Evolutionary conservation across 2,329 filamentous ascomycete species (phyloP), one percentile per base, ranked within the genome.

Genomic region (Epichloe sylvatica): DNA sequence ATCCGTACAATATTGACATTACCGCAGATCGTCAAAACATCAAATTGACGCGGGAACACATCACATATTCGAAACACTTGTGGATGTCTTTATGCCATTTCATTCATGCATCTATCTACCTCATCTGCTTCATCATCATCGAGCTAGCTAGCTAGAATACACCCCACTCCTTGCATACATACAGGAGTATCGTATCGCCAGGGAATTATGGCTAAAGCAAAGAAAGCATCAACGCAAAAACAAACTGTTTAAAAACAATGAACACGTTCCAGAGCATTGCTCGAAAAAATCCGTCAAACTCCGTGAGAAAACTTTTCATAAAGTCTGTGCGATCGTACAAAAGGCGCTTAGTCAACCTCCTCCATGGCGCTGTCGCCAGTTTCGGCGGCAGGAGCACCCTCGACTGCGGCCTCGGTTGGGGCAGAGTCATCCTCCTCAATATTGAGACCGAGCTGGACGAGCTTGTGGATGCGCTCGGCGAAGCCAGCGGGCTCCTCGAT

Each of bases 381-480:
- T 69, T 79, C 78, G 56, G 73, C 73, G 52, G 69, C 70, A 54
- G 71, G 66, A 45, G 68, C 69, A 70, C 84, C 84, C 56, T 77
- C 81, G 49, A 68, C 67, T 38, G 67, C 64, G 51, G 76, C 76
- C 61, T 77, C 79, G 49, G 75, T 77, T 53, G 82, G 77, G 50
- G 79, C 78, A 51, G 81, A 78, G 72, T 94, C 89, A 51, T 86
- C 81, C 76, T 96, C 91, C 61, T 97, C 91, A 57, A 98, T 86
- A 80, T 97, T 96, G 68, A 98, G 78, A 62, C 92, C 92, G 55
- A 98, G 84, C 60, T 91, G 94, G 58, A 98, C 90, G 59, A 98
- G 89, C 85, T 96, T 96, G 86, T 98, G 91, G 70, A 98, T 97
- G 70, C 92, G 91, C 80, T 96, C 90, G 58, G 92, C 89, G 70